Evolutionary conservation across 2,329 filamentous ascomycete species (phyloP).

Genomic region (Phaeophleospora eucalypticola): DNA sequence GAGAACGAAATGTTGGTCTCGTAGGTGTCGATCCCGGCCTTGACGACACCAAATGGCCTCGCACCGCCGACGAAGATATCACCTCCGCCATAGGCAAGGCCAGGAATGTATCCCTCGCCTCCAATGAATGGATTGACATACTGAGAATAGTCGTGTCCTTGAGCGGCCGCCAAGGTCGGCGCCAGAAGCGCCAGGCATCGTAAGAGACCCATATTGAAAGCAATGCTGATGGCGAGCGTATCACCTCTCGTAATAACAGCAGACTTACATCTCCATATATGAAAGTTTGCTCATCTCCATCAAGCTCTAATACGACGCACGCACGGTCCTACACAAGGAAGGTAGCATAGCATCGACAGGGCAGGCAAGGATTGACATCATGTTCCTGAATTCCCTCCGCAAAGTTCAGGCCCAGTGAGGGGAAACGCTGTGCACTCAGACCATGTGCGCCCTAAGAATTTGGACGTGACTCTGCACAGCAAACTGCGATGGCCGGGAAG

Average conservation of each 20-base stretch:
- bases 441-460: background rate
- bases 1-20: conserved; percentile 30
- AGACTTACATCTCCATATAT: background rate
- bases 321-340: background rate
- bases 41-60: conserved; percentile 42
- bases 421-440: background rate
- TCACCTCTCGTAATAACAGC: background rate
- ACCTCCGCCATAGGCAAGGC: conserved; percentile 42
- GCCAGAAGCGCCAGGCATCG: background rate
- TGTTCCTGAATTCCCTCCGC: background rate
- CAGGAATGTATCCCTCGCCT: conserved; percentile 44
- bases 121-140: conserved; percentile 52
- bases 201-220: background rate
- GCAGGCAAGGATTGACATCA: conserved; percentile 1
- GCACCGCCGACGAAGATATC: conserved; percentile 43
- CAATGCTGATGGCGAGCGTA: background rate
- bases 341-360: background rate
- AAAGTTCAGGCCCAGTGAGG: background rate
- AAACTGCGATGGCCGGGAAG: background rate
- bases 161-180: background rate
- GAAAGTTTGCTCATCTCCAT: background rate
- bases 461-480: background rate
- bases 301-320: background rate
- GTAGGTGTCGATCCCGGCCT: conserved; percentile 41
- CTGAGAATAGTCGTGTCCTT: conserved; percentile 35